Percentiles rank a stretch among this genome's conserved stretches.
phyloP scores from a whole-genome alignment of 2,329 filamentous ascomycete species.

The Hymenoscyphus infarciens region DNA sequence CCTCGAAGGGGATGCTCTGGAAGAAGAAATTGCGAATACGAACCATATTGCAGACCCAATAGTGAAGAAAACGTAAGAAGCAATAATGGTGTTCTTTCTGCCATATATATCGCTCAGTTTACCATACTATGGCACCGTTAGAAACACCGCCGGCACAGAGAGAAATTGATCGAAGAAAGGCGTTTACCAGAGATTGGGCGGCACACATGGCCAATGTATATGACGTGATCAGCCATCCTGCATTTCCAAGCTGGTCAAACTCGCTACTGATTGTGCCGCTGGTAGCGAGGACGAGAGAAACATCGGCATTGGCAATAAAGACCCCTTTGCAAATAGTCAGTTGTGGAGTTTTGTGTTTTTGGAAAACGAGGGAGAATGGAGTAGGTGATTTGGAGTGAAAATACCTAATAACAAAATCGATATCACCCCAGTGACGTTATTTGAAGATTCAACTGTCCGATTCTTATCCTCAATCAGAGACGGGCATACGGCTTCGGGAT shows the following conservation, averaged over 20 bases:
- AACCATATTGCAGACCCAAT: constrained; percentile 42
- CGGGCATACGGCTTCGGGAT: not conserved
- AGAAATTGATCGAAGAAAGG: constrained; percentile 45
- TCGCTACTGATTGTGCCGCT: constrained; percentile 60
- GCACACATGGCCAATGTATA: constrained; percentile 48
- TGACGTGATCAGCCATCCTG: constrained; percentile 54
- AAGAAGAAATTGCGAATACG: constrained; percentile 28
- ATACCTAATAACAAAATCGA: constrained; percentile 23
- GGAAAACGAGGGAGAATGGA: not conserved
- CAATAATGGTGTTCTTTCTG: constrained; percentile 49
- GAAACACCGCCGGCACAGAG: constrained; percentile 34
- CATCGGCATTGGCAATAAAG: constrained; percentile 65
- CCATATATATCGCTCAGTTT: constrained; percentile 60
- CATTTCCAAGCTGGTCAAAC: constrained; percentile 53
- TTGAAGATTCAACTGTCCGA: not conserved
- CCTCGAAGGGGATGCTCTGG: not conserved
- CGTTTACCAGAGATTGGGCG: constrained; percentile 46
- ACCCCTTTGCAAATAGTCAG: constrained; percentile 54
- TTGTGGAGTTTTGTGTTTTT: not conserved
- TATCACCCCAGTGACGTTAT: constrained; percentile 21
- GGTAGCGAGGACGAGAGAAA: constrained; percentile 62
- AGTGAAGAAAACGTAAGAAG: constrained; percentile 47
- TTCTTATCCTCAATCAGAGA: not conserved
- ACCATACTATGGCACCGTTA: constrained; percentile 34
- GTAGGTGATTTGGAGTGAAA: not conserved